These are phyloP conservation scores for Hygrocybe punicea DNA, from an alignment of 768 basidiomycete genomes.

Conservation along the genomic window DNA sequence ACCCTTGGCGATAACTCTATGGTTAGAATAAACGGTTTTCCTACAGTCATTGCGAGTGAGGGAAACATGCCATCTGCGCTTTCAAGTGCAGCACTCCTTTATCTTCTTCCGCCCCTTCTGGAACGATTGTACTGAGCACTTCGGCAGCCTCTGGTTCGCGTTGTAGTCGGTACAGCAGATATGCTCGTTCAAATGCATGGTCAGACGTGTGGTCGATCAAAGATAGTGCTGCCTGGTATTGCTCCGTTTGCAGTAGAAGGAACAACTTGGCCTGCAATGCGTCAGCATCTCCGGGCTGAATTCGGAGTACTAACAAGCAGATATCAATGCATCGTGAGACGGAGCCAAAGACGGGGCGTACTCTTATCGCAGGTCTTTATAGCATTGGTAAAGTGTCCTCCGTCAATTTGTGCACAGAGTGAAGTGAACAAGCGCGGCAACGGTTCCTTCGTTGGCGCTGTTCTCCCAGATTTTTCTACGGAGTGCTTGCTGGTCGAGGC, in stretches of 20 bases:
- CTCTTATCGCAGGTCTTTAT: slow-evolving; percentile 92
- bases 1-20: slow-evolving; percentile 75
- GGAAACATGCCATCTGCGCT: slow-evolving; percentile 73
- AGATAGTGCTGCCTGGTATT: slow-evolving; percentile 64
- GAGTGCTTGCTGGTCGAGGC: slow-evolving; percentile 6
- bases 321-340: slow-evolving; percentile 11
- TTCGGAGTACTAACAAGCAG: slow-evolving; percentile 55
- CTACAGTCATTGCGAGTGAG: slow-evolving; percentile 3
- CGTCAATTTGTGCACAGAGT: slow-evolving; percentile 83
- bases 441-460: slow-evolving; percentile 34
- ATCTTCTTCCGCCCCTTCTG: slow-evolving; percentile 44
- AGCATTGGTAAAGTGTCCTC: slow-evolving; percentile 81
- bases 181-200: slow-evolving; percentile 67
- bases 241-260: slow-evolving; percentile 82
- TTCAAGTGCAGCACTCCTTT: slow-evolving; percentile 75
- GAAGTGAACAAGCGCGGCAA: slow-evolving; percentile 68
- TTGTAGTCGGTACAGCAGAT: slow-evolving; percentile 82
- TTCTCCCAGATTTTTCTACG: slow-evolving; percentile 18
- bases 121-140: slow-evolving; percentile 49
- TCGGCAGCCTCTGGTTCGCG: slow-evolving; percentile 63
- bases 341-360: slow-evolving; percentile 35
- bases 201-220: slow-evolving; percentile 41
- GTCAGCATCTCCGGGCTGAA: slow-evolving; percentile 65
- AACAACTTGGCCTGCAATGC: slow-evolving; percentile 84
- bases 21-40: background rate